Base-by-base conservation (phyloP, 163 green algal genomes). In the Coccomyxa subellipsoidea region DNA sequence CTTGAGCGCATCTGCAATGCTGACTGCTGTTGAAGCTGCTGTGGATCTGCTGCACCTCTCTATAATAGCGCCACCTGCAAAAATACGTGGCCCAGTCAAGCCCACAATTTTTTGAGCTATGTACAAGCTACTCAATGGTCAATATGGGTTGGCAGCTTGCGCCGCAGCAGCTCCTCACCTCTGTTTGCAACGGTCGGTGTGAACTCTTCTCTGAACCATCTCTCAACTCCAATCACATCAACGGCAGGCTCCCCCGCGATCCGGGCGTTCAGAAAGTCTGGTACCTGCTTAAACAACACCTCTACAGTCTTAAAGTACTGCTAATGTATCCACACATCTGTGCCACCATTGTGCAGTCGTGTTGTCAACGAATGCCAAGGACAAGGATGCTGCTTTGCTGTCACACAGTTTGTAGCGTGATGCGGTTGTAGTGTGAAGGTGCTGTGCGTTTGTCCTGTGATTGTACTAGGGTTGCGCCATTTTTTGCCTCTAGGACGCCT, bases 11-110 rank as follows among this genome's bases (percentile, higher is more conserved):
- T 98, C 94, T 25, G 93, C 94, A 73, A 98, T 92, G 38, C 92
- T 96, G 32, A 98, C 95, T 32, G 80, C 80, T 37, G 95, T 98
- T 76, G 93, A 97, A 53, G 95, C 94, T 34, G 93, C 95, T 36
- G 89, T 95, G 69, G 90, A 96, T 82, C 93, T 90, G 82, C 94
- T 94, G 93, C 93, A 98, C 91, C 97, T 97, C 90, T 98, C 96
- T 88, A 98, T 98, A 3, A 98, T 88, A 2, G 92, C 93, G 34
- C 91, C 95, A 70, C 95, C 95, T 54, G n/a, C 93, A 73, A 2
- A 59, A 27, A 8, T n/a, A n/a, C n/a, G n/a, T n/a, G n/a, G n/a
- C n/a, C n/a, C n/a, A n/a, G n/a, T n/a, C n/a, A n/a, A n/a, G n/a
- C n/a, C n/a, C n/a, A n/a, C n/a, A n/a, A n/a, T n/a, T n/a, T n/a